phyloP scores from a whole-genome alignment of 345 rosid species.

The Salix suchowensis region DNA sequence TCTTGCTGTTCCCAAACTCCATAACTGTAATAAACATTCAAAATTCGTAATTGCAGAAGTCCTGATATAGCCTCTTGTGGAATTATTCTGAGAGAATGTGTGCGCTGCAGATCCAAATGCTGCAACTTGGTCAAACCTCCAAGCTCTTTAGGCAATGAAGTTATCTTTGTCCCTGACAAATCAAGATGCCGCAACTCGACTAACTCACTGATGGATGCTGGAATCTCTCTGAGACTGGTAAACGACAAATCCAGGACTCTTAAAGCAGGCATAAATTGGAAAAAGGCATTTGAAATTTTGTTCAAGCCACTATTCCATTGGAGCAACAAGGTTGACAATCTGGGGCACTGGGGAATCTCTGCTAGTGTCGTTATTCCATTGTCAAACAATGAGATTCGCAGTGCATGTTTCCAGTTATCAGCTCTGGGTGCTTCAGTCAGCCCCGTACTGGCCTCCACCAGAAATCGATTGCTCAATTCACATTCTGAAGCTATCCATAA shows the following conservation, averaged over 20 bases:
- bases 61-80: conserved; percentile 38
- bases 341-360: conserved; percentile 27
- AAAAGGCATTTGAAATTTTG: conserved; percentile 13
- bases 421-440: conserved; percentile 13
- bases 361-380: conserved; percentile 35
- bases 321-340: conserved; percentile 23
- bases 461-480: neutral
- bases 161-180: conserved; percentile 43
- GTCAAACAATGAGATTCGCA: conserved; percentile 38
- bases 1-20: conserved; percentile 36
- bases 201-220: conserved; percentile 31
- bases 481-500: conserved; percentile 15
- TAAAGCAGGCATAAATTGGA: conserved; percentile 37
- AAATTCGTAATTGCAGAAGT: conserved; percentile 31
- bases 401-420: conserved; percentile 23
- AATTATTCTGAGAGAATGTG: conserved; percentile 38
- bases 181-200: conserved; percentile 37
- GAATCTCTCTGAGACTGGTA: conserved; percentile 42
- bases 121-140: conserved; percentile 33
- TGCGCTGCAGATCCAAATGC: conserved; percentile 47
- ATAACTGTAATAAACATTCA: conserved; percentile 48
- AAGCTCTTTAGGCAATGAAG: conserved; percentile 37
- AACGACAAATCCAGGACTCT: conserved; percentile 27
- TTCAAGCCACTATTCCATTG: conserved; percentile 13
- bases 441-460: conserved; percentile 11